A percentile compares a stretch with the other conserved stretches of the same genome.
These are phyloP conservation scores for Hypocreales sp. DNA, from an alignment of 2,329 filamentous ascomycete species.

Conservation along the genomic window DNA sequence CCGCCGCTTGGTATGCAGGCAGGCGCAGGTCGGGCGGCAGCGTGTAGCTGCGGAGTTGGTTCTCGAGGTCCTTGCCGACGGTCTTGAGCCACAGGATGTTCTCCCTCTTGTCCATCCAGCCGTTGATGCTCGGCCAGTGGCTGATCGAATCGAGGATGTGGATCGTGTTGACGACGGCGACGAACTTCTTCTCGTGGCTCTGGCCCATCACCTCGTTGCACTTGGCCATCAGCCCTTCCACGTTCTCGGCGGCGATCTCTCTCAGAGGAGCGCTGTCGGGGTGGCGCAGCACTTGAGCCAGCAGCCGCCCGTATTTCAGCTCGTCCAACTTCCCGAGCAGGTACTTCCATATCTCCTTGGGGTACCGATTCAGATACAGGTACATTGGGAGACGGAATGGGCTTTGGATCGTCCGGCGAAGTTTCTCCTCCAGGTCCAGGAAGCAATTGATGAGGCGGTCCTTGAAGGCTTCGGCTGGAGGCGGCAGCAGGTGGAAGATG, in stretches of 20 bases:
- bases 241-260: constrained; percentile 56
- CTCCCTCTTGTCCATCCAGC: constrained; percentile 58
- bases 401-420: constrained; percentile 77
- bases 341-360: constrained; percentile 71
- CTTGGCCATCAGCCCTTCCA: constrained; percentile 54
- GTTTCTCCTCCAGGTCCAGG: constrained; percentile 70
- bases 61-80: constrained; percentile 66
- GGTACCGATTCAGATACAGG: constrained; percentile 86
- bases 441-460: constrained; percentile 79
- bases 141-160: constrained; percentile 71
- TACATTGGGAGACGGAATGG: constrained; percentile 84
- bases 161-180: constrained; percentile 72
- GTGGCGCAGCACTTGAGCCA: constrained; percentile 73
- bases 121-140: constrained; percentile 44
- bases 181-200: constrained; percentile 51
- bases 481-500: constrained; percentile 89
- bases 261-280: constrained; percentile 60
- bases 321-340: constrained; percentile 71
- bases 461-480: constrained; percentile 82
- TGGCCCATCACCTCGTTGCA: constrained; percentile 48
- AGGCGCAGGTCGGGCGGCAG: constrained; percentile 62
- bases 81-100: constrained; percentile 43
- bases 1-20: constrained; percentile 74
- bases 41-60: constrained; percentile 52
- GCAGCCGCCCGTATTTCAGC: constrained; percentile 75